Evolutionary conservation across 345 rosid species (phyloP), one percentile per base, ranked within the genome.

Genomic region (Salix caprea): DNA sequence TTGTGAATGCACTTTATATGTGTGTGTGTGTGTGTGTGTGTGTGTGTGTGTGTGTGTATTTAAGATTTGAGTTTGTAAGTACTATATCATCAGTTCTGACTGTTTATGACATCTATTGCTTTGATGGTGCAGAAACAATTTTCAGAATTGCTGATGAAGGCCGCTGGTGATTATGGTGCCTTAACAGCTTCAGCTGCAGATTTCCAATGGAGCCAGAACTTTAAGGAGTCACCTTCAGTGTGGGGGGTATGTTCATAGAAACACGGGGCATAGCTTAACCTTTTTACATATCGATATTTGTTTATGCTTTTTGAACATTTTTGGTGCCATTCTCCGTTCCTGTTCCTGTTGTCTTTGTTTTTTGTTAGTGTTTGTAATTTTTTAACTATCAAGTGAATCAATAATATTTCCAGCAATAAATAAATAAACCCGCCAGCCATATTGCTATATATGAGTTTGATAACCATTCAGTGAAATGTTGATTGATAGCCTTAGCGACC

Each of bases 121-220:
- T 78, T 80, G 67, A 54, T 56, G 23, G 10, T 73, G 74, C 90
- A 94, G 98, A 96, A 96, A 87, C 98, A 96, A 91, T 96, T 96
- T 75, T 96, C 98, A 0, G 99, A 94, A 74, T 83, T 96, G 79
- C 88, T 96, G 78, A 94, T 90, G 97, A 94, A 92, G 79, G 99
- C 99, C 21, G 99, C 99, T 11, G 84, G 99, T 80, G 99, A 96
- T 81, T 96, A 96, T 80, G 97, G 97, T 64, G 89, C 94, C 67
- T 85, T 96, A 88, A 92, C 99, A 74, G 92, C 98, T 44, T 92
- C 98, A 14, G 95, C 87, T 61, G 76, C 93, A 26, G 99, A 96
- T 85, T 94, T 96, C 78, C 97, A 92, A 13, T 96, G 99, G 99
- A 96, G 92, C 85, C 97, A 91, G 78, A 96, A 91, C 88, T 96